phyloP scores from a whole-genome alignment of 192 early-diverging fungal species.

The Fimicolochytrium jonesii region DNA sequence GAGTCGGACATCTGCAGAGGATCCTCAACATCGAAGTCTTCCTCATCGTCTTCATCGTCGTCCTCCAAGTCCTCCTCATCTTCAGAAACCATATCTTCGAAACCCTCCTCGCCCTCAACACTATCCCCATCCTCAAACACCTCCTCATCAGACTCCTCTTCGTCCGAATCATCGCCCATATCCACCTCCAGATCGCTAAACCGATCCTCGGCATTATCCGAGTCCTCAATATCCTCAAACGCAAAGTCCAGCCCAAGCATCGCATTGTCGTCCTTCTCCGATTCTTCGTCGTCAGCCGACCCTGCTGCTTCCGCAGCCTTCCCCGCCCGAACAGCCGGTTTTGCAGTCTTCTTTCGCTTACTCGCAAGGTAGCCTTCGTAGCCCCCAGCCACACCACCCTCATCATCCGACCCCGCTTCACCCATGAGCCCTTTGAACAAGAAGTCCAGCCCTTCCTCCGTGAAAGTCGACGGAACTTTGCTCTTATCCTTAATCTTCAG shows the following conservation, averaged over 20 bases:
- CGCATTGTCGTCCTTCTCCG: background rate
- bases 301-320: slow-evolving; percentile 1
- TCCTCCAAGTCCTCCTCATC: slow-evolving; percentile 13
- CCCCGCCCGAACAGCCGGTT: slow-evolving; percentile 20
- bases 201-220: slow-evolving; percentile 22
- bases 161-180: background rate
- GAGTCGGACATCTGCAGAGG: background rate
- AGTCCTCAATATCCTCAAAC: background rate
- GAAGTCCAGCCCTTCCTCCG: slow-evolving; percentile 33
- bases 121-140: background rate
- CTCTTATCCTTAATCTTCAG: slow-evolving; percentile 31
- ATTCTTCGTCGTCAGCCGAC: slow-evolving; percentile 1
- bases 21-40: slow-evolving; percentile 15
- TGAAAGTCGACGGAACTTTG: slow-evolving; percentile 25
- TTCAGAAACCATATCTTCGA: slow-evolving; percentile 14
- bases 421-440: slow-evolving; percentile 5
- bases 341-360: slow-evolving; percentile 22
- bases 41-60: slow-evolving; percentile 27
- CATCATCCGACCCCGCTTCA: background rate
- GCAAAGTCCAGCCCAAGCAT: background rate
- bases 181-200: background rate
- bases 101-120: slow-evolving; percentile 20
- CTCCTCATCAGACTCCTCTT: background rate
- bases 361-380: background rate
- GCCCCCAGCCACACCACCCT: background rate